Percentiles rank a stretch among this genome's conserved stretches.
Evolutionary conservation across 768 basidiomycete genomes (phyloP).

Genomic region (Pisolithus sp.): DNA sequence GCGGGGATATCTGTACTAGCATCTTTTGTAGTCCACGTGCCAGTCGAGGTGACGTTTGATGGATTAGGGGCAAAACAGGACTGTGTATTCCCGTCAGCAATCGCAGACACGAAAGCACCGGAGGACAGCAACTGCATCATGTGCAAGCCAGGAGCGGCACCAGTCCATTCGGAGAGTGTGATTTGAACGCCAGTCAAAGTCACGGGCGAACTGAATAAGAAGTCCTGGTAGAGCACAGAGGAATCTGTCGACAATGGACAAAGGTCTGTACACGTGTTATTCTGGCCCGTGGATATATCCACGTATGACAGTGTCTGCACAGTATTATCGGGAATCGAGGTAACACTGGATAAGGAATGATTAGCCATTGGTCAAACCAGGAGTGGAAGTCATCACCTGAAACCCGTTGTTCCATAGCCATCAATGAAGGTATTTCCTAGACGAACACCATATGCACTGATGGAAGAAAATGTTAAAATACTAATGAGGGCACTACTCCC

Average conservation of each 20-base stretch:
- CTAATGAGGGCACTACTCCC: slow-evolving; percentile 68
- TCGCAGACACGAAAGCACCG: slow-evolving; percentile 82
- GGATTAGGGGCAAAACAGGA: slow-evolving; percentile 77
- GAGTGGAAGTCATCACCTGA: slow-evolving; percentile 49
- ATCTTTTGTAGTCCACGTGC: slow-evolving; percentile 59
- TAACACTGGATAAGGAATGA: slow-evolving; percentile 46
- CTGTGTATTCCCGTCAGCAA: slow-evolving; percentile 48
- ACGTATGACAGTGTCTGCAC: slow-evolving; percentile 71
- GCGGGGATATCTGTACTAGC: slow-evolving; percentile 73
- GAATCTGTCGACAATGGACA: slow-evolving; percentile 82
- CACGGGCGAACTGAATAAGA: slow-evolving; percentile 61
- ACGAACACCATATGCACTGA: slow-evolving; percentile 74
- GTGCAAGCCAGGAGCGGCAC: slow-evolving; percentile 76
- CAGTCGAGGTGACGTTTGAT: slow-evolving; percentile 62
- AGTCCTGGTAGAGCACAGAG: slow-evolving; percentile 85
- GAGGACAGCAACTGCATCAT: slow-evolving; percentile 88
- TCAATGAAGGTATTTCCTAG: slow-evolving; percentile 86
- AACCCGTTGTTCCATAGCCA: slow-evolving; percentile 79
- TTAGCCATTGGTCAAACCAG: slow-evolving; percentile 8
- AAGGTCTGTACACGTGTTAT: slow-evolving; percentile 63
- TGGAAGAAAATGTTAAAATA: slow-evolving; percentile 64
- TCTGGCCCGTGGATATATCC: slow-evolving; percentile 69
- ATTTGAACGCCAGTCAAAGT: slow-evolving; percentile 88
- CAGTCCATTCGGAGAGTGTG: slow-evolving; percentile 69
- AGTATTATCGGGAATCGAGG: slow-evolving; percentile 84